Conservation (phyloP, 805 yeast species). For the Hanseniaspora meyeri region DNA sequence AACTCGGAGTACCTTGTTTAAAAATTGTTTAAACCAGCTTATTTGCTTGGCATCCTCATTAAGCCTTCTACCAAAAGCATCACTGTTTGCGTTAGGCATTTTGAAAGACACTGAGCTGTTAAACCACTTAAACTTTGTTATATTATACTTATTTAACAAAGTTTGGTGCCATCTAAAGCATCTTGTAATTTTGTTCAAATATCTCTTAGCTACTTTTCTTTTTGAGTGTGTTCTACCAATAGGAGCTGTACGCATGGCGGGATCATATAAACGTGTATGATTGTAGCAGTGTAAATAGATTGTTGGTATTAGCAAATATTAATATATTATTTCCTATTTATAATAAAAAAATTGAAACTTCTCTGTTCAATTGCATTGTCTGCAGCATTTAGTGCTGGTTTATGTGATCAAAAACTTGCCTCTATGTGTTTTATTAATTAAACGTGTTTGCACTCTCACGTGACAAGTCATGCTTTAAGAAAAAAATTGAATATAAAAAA, state of each 20-base stretch:
- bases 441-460: not conserved
- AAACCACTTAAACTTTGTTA: not conserved
- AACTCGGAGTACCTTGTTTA: not conserved
- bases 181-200: not conserved
- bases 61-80: not conserved
- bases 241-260: slow-evolving; percentile 4
- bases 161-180: not conserved
- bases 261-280: too few relatives aligned
- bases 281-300: too few relatives aligned
- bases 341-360: too few relatives aligned
- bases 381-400: too few relatives aligned
- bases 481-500: too few relatives aligned
- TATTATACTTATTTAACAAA: not conserved
- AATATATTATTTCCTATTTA: too few relatives aligned
- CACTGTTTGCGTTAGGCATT: not conserved
- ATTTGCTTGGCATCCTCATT: not conserved
- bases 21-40: not conserved
- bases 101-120: not conserved
- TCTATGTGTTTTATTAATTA: not conserved
- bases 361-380: too few relatives aligned
- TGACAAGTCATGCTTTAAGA: too few relatives aligned
- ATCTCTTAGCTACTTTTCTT: not conserved
- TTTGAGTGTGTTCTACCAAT: slow-evolving; percentile 8
- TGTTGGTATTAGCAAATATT: too few relatives aligned
- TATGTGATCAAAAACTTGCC: too few relatives aligned